Percentiles rank a stretch among this genome's conserved stretches.
Conservation (phyloP, 805 yeast genomes). For the Saccharomyces eubayanus region DNA sequence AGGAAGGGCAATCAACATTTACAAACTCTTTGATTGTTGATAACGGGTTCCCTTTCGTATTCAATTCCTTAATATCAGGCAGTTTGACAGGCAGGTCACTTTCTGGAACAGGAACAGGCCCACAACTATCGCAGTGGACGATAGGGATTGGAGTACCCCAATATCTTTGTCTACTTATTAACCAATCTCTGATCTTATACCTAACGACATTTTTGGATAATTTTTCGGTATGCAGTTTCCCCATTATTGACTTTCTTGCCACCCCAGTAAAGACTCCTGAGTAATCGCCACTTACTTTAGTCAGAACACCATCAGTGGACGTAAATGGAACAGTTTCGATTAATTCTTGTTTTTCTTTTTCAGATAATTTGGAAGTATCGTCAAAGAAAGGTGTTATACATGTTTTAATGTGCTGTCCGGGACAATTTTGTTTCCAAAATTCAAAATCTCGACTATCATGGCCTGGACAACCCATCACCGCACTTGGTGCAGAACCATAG, state of each 20-base stretch:
- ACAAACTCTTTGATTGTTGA: conserved; percentile 60
- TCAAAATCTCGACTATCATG: conserved; percentile 79
- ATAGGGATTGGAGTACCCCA: conserved; percentile 99
- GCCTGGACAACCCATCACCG: conserved; percentile 97
- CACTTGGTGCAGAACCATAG: conserved; percentile 68
- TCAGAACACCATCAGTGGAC: conserved; percentile 40
- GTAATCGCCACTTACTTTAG: conserved; percentile 40
- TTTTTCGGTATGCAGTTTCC: conserved; percentile 32
- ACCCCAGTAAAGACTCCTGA: conserved; percentile 41
- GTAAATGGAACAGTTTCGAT: conserved; percentile 30
- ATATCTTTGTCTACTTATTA: conserved; percentile 85
- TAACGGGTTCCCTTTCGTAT: conserved; percentile 59
- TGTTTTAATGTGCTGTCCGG: conserved; percentile 33
- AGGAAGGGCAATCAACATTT: conserved; percentile 70
- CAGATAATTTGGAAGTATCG: conserved; percentile 1
- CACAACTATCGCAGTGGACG: conserved; percentile 78
- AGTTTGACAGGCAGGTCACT: conserved; percentile 72
- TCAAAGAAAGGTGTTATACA: conserved; percentile 38
- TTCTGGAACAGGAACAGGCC: conserved; percentile 88
- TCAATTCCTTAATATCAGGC: conserved; percentile 48
- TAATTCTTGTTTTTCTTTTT: background rate
- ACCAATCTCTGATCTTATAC: conserved; percentile 81
- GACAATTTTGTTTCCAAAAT: conserved; percentile 66
- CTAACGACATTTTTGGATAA: conserved; percentile 45
- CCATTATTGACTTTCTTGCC: conserved; percentile 44